phyloP scores from a whole-genome alignment of 1,139 yeast species.

The Pneumocystis murina region DNA sequence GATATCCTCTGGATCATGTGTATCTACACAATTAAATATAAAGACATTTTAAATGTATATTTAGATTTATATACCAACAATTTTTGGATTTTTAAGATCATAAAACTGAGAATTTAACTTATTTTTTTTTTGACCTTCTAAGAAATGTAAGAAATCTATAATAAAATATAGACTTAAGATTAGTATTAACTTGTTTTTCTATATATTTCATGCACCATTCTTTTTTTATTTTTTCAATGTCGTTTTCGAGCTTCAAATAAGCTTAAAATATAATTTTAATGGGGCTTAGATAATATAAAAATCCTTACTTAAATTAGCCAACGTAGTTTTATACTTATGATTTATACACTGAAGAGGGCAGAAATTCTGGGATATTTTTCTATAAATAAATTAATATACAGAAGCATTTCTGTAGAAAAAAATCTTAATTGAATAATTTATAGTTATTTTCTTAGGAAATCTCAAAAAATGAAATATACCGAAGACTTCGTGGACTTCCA shows the following conservation, averaged over 20 bases:
- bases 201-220: background rate
- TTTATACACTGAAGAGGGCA: background rate
- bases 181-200: background rate
- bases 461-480: conserved; percentile 11
- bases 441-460: background rate
- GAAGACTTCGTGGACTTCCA: conserved; percentile 17
- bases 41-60: background rate
- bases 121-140: background rate
- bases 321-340: background rate
- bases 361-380: background rate
- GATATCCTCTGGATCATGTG: background rate
- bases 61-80: background rate
- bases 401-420: background rate
- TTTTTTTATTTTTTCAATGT: background rate
- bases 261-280: too few species aligned
- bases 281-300: too few species aligned
- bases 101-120: background rate
- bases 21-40: background rate
- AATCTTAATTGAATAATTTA: background rate
- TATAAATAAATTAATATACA: background rate
- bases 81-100: background rate
- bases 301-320: too few species aligned
- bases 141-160: background rate
- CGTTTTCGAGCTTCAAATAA: too few species aligned
- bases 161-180: background rate